Base-by-base conservation (phyloP, 768 basidiomycete genomes). In the Serpula lacrymans region DNA sequence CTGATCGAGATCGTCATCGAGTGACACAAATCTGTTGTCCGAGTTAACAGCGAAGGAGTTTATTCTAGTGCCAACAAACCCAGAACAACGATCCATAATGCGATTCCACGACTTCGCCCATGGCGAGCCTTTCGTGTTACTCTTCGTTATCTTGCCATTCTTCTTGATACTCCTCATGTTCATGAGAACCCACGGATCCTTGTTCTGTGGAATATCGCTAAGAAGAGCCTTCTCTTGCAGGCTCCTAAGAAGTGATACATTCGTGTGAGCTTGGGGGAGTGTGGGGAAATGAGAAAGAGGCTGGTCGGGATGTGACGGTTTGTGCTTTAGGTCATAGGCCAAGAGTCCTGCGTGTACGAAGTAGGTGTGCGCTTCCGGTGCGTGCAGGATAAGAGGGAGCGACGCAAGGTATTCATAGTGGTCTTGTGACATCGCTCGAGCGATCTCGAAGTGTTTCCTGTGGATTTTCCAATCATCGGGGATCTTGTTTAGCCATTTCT, bases 311-410 rank as follows among this genome's bases (percentile, higher is more conserved):
- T 80, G 67, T 17, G 65, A 67, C 13, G 65, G 57, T 21, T 74
- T 56, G 45, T 69, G 74, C 1, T 59, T 63, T 2, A 89, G 84
- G 54, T 95, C 79, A 5, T 71, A 74, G 0, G 91, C 74, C 2
- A 97, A 71, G 14, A 95, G 53, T 5, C 94, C 94, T 2, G 81
- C 93, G 50, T 96, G 92, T 1, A 83, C 88, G 34, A 94, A 70
- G 63, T 80, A 82, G 1, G 80, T 63, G 53, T 94, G 88, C 2
- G 84, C 76, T 2, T 73, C 72, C 0, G 91, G 88, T 12, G 87
- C 63, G 55, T 95, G 80, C 6, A 93, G 67, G 34, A 74, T 69
- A 22, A 92, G 65, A 0, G 94, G 93, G 0, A 92, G 64, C n/a
- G 75, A 65, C 22, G 77, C 58, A 21, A 96, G 72, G 59, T 93